Conservation (phyloP, 441 rosid genomes). For the Arabidopsis lyrata region DNA sequence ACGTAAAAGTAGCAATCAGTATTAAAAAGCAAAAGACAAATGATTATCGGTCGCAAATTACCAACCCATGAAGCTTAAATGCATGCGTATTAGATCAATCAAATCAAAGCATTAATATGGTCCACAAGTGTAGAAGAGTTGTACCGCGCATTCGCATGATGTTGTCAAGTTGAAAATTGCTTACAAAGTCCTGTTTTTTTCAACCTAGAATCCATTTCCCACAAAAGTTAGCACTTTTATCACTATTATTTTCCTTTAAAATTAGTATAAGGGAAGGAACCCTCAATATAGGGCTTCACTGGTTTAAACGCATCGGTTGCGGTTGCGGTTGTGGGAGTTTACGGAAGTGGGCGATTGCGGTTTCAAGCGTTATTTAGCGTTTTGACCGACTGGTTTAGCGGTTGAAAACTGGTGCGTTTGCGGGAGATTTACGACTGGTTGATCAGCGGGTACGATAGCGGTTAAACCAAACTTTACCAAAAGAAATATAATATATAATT, state of each 20-base stretch:
- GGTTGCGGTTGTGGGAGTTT: too few species aligned
- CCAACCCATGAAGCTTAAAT: slow-evolving; percentile 30
- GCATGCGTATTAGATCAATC: slow-evolving; percentile 24
- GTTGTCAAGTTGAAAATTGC: slow-evolving; percentile 39
- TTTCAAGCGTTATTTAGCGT: too few species aligned
- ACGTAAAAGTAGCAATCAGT: slow-evolving; percentile 24
- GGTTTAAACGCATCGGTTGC: too few species aligned
- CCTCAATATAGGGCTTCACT: not conserved
- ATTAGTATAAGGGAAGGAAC: too few species aligned
- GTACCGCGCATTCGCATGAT: slow-evolving; percentile 28
- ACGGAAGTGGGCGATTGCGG: too few species aligned
- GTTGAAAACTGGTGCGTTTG: too few species aligned
- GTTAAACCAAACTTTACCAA: too few species aligned
- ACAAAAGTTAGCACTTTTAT: slow-evolving; percentile 23
- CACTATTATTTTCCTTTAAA: not conserved
- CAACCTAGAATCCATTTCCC: slow-evolving; percentile 41
- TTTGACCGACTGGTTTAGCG: too few species aligned
- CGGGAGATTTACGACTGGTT: too few species aligned
- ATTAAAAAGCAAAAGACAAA: slow-evolving; percentile 26
- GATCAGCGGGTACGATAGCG: too few species aligned
- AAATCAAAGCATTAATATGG: slow-evolving; percentile 29
- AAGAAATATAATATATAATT: too few species aligned
- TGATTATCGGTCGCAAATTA: slow-evolving; percentile 26
- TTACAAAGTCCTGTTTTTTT: slow-evolving; percentile 37
- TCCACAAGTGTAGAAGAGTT: slow-evolving; percentile 47